Base-by-base conservation (phyloP, 768 basidiomycete genomes). In the Boletellus ananiceps region DNA sequence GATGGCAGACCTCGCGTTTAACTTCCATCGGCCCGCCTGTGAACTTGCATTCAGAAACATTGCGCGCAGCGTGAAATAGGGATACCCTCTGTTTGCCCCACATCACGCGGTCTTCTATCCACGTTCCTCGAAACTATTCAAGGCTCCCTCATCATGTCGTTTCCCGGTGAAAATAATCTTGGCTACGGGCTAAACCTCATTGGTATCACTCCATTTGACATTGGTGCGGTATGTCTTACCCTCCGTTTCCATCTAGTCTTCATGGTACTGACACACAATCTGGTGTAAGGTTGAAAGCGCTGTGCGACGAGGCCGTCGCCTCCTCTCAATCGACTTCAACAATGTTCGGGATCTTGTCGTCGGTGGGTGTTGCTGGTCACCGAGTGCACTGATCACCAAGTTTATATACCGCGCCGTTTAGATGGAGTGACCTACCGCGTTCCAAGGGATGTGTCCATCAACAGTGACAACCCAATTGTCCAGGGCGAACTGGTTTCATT, bases 141-240 rank as follows among this genome's bases (percentile, higher is more conserved):
- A 29, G 8, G 29, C 29, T 8, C 8, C 8, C 29, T 2, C 8
- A 29, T 29, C 29, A 29, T 29, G 29, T 29, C 29, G 7, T 29
- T 29, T 11, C 29, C 29, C 29, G 29, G 29, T 9, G 29, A 6
- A 29, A 44, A 51, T 15, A 44, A 37, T 27, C 44, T 51, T 40
- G 50, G 50, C 5, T 51, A 46, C 29, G 44, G 44, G 2, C 14
- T 51, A 39, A 46, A 51, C 40, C 38, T 51, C 4, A 19, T 7
- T 15, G 38, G 19, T 9, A 46, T 46, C 25, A 46, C 44, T 32
- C 50, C 50, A 4, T 51, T 51, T 19, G 44, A 51, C 33, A 51
- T 51, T 16, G 44, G 38, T 3, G 35, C 44, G n/a, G 50, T 51
- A 31, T n/a, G 48, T 49, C 16, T 9, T 37, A 11, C 16, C n/a